phyloP scores from a whole-genome alignment of 495 filamentous ascomycete genomes.

The Cercophora sp. region DNA sequence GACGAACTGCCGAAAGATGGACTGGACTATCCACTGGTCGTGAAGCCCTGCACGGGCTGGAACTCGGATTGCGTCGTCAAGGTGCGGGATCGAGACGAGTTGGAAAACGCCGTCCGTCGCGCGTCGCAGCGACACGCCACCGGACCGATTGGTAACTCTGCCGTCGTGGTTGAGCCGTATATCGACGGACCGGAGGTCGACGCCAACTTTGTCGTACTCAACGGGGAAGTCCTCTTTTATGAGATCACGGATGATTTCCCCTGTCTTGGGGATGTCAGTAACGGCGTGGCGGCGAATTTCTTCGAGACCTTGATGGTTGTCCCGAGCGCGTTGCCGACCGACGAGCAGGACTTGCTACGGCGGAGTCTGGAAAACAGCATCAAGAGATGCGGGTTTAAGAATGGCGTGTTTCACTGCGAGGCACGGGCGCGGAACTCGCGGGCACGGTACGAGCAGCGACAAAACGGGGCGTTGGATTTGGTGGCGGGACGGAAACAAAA shows the following conservation, averaged over 20 bases:
- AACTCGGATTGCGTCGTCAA: conserved; percentile 41
- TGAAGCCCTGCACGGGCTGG: conserved; percentile 44
- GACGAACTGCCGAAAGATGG: no score
- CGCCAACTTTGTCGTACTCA: conserved; percentile 36
- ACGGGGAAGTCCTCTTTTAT: conserved; percentile 39
- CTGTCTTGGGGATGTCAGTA: conserved; percentile 24
- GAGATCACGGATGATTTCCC: conserved; percentile 44
- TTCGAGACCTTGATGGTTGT: conserved; percentile 22
- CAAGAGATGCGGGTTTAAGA: conserved; percentile 24
- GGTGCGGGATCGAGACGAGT: conserved; percentile 28
- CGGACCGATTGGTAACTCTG: conserved; percentile 16
- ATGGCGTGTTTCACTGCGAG: conserved; percentile 35
- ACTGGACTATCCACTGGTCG: conserved; percentile 45
- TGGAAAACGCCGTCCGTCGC: conserved; percentile 26
- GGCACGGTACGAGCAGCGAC: conserved; percentile 5
- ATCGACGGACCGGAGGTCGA: conserved; percentile 43
- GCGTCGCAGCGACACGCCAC: conserved; percentile 15
- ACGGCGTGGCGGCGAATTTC: conserved; percentile 15
- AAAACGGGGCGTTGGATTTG: conserved; percentile 16
- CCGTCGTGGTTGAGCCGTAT: conserved; percentile 27
- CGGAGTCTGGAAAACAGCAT: conserved; percentile 17
- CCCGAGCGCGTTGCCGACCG: conserved; percentile 21
- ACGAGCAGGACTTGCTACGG: conserved; percentile 16
- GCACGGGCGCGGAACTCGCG: conserved; percentile 24
- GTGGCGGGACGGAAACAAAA: not conserved